phyloP scores from a whole-genome alignment of 345 rosid species.

The Firmiana major region DNA sequence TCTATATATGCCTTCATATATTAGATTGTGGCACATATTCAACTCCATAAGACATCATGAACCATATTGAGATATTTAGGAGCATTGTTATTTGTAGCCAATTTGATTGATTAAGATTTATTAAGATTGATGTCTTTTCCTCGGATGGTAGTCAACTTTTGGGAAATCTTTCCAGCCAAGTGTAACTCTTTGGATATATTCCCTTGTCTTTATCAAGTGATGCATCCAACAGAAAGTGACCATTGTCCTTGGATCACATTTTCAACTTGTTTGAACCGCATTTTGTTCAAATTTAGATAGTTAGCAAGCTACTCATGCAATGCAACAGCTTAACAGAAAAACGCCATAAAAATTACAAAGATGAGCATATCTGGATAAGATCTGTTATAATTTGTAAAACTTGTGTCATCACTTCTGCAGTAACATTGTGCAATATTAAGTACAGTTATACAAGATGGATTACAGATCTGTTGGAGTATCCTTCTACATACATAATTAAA shows the following conservation, averaged over 20 bases:
- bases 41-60: neutral
- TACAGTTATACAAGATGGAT: neutral
- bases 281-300: neutral
- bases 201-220: neutral
- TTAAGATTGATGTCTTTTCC: neutral
- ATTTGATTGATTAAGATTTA: neutral
- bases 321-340: conserved; percentile 1
- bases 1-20: neutral
- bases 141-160: neutral
- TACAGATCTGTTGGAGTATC: neutral
- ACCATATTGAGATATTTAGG: neutral
- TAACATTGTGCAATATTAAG: neutral
- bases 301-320: neutral
- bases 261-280: neutral
- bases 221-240: neutral
- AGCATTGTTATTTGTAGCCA: neutral
- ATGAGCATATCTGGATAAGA: neutral
- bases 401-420: neutral
- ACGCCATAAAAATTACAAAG: neutral
- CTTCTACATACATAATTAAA: neutral
- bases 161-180: neutral
- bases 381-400: conserved; percentile 4
- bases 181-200: neutral
- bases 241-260: neutral
- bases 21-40: neutral